Percentiles rank a stretch among this genome's conserved stretches.
phyloP scores from a whole-genome alignment of 139 green algal genomes.

The Tetradesmus lagerheimii region DNA sequence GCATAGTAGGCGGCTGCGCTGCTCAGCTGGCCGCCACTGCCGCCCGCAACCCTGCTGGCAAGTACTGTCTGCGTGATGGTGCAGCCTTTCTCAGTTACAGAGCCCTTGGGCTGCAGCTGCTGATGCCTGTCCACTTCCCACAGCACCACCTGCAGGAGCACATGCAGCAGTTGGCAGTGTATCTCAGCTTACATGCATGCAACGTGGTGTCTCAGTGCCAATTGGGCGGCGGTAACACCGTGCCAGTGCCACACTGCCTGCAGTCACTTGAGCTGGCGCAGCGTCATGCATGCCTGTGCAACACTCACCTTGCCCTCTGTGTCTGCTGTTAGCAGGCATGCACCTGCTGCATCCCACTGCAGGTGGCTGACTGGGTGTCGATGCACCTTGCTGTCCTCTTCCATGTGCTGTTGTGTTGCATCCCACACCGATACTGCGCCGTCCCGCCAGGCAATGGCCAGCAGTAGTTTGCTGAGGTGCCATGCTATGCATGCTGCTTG shows the following conservation, averaged over 20 bases:
- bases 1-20: not conserved
- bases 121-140: slow-evolving; percentile 66
- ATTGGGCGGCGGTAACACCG: not conserved
- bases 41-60: not conserved
- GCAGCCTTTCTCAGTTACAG: slow-evolving; percentile 51
- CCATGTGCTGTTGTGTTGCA: slow-evolving; percentile 57
- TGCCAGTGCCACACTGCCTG: not conserved
- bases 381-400: slow-evolving; percentile 72
- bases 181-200: not conserved
- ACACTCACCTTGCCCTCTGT: slow-evolving; percentile 58
- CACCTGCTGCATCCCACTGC: slow-evolving; percentile 56
- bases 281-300: not conserved
- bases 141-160: slow-evolving; percentile 50
- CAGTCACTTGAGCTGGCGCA: not conserved
- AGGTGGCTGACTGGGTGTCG: slow-evolving; percentile 54
- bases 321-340: slow-evolving; percentile 59
- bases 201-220: not conserved
- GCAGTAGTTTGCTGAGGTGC: slow-evolving; percentile 64
- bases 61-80: slow-evolving; percentile 40
- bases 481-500: slow-evolving; percentile 59
- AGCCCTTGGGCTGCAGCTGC: slow-evolving; percentile 57
- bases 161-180: not conserved
- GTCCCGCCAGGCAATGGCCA: slow-evolving; percentile 74
- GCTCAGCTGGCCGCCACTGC: not conserved
- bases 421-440: slow-evolving; percentile 76